Base-by-base conservation (phyloP, 129 eudicot species). In the Helianthus tuberosus region DNA sequence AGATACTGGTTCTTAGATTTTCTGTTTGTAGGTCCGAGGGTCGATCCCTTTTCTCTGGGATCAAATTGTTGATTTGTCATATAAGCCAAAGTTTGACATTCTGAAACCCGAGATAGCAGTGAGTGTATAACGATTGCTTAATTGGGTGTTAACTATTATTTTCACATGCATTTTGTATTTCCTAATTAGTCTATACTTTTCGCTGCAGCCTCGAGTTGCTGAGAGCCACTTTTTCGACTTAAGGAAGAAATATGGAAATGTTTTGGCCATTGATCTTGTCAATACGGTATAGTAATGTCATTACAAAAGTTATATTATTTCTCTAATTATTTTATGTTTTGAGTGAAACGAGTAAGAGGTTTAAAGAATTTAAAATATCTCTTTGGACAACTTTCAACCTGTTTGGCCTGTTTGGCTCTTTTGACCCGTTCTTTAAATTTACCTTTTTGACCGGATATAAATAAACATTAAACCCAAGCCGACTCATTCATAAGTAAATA, bases 1-100 rank as follows among this genome's bases (percentile, higher is more conserved):
- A 57, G 27, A 67, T 8, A 68, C 49, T 7, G 52, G 3, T 36
- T 54, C 51, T 62, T 63, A 14, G 49, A n/a, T 64, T 54, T 9
- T 72, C 32, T 72, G 48, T 53, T 81, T 72, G 58, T 75, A 94
- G 99, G 85, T 94, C 16, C 86, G 99, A 73, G 99, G 99, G 17
- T 94, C 99, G 64, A 94, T 94, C 44, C 99, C 99, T 9, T 83
- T 94, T 62, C 75, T 88, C 4, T 94, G 99, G 98, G 93, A 91
- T 74, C 99, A 94, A 55, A 85, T 91, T 88, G 99, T 94, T 80
- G 97, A 94, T 82, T 79, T 94, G 80, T 83, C 96, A 59, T 94
- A 94, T 73, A 94, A 94, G 79, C 99, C 99, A 49, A 94, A 88
- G 76, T 94, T 88, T 86, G 84, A 83, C 77, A 74, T 94, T 75